Evolutionary conservation across 2,329 filamentous ascomycete species (phyloP).

Genomic region (Claviceps pusilla): DNA sequence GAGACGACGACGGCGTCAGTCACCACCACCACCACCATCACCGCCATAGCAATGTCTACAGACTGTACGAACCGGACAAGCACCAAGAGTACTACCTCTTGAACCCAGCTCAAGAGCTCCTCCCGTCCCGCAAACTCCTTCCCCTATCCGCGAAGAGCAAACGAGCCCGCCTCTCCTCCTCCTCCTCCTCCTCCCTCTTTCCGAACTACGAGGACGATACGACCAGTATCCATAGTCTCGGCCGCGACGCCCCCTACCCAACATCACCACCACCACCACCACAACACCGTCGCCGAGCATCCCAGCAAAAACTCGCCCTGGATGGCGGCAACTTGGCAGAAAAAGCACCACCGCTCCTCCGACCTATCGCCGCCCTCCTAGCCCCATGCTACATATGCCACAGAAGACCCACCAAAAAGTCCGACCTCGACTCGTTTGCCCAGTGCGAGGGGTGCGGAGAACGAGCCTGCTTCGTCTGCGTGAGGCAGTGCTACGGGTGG

Average conservation of each 20-base stretch:
- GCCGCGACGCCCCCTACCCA: constrained; percentile 6
- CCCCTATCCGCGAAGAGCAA: constrained; percentile 15
- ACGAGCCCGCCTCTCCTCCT: constrained; percentile 14
- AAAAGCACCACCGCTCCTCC: no score
- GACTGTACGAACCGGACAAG: constrained; percentile 13
- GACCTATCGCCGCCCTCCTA: constrained; percentile 18
- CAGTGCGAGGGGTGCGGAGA: constrained; percentile 47
- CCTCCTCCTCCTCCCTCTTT: constrained; percentile 6
- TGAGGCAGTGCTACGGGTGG: constrained; percentile 45
- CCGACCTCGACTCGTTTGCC: constrained; percentile 50
- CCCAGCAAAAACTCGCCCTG: constrained; percentile 3
- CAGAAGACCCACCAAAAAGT: constrained; percentile 47
- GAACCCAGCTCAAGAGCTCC: constrained; percentile 11
- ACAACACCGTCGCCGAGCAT: constrained; percentile 12
- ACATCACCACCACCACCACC: constrained; percentile 1
- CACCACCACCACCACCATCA: constrained; percentile 6
- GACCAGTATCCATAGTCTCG: constrained; percentile 11
- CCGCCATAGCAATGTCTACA: constrained; percentile 9
- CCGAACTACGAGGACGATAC: constrained; percentile 9
- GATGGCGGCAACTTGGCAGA: no score
- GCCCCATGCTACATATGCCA: constrained; percentile 53
- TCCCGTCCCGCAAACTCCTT: constrained; percentile 15
- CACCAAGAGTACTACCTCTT: constrained; percentile 14
- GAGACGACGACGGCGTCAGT: constrained; percentile 14
- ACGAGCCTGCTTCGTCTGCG: constrained; percentile 54